Conservation (phyloP, 2,329 filamentous ascomycete genomes). For the Graphilbum ipis-grandicollis region DNA sequence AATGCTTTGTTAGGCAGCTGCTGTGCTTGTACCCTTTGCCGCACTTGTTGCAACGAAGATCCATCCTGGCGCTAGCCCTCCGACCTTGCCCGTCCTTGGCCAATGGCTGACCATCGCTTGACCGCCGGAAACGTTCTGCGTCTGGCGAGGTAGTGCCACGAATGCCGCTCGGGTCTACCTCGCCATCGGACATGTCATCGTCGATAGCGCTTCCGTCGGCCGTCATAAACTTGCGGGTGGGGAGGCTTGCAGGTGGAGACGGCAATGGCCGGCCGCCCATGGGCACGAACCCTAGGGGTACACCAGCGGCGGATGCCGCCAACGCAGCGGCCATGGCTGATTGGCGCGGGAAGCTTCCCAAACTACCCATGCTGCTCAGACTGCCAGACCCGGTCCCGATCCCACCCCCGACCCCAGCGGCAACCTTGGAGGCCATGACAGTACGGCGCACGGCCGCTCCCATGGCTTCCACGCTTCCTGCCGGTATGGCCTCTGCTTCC, state of each 20-base stretch:
- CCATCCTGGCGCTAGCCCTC: slow-evolving; percentile 61
- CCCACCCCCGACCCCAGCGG: too few species aligned
- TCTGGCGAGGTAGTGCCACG: slow-evolving; percentile 25
- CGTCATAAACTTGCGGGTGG: slow-evolving; percentile 32
- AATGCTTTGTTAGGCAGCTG: slow-evolving; percentile 99
- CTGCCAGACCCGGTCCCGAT: too few species aligned
- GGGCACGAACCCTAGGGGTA: slow-evolving; percentile 1
- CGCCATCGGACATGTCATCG: slow-evolving; percentile 45
- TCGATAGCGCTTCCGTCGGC: slow-evolving; percentile 45
- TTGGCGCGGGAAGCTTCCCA: slow-evolving; percentile 1
- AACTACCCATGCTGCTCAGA: slow-evolving; percentile 4
- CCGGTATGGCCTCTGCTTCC: slow-evolving; percentile 41
- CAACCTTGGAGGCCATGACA: slow-evolving; percentile 45
- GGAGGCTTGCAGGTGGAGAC: slow-evolving; percentile 52
- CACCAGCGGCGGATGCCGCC: background rate
- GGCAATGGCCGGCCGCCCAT: slow-evolving; percentile 43
- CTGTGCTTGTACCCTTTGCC: slow-evolving; percentile 99
- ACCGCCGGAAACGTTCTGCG: slow-evolving; percentile 36
- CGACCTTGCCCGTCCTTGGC: slow-evolving; percentile 46
- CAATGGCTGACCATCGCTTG: slow-evolving; percentile 76
- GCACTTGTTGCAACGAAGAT: slow-evolving; percentile 93
- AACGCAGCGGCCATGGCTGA: slow-evolving; percentile 6
- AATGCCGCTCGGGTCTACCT: slow-evolving; percentile 18
- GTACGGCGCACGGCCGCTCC: slow-evolving; percentile 44
- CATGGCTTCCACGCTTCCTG: slow-evolving; percentile 15